Base-by-base conservation (phyloP, 2,329 filamentous ascomycete genomes). In the Dactylonectria estremocensis region DNA sequence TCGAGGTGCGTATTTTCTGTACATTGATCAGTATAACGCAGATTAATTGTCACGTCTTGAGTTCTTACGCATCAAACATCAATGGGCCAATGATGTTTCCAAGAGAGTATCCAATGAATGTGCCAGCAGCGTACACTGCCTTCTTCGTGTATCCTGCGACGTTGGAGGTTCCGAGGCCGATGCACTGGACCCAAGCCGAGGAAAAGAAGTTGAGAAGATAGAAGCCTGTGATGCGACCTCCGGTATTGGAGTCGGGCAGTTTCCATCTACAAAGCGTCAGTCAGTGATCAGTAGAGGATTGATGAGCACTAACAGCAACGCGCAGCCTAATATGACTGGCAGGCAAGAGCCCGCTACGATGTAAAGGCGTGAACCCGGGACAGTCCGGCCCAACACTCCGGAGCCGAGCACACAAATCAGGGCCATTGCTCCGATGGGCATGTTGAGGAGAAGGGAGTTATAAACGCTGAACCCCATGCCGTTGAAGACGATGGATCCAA, bases 381-480 rank as follows among this genome's bases (percentile, higher is more conserved):
- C 60, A 5, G 64, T 70, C 33, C 72, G 54, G 8, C 76, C 77
- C 4, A 77, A 52, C 52, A 79, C 79, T 0, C 78, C 77, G 1
- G 76, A 78, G 3, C 76, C 71, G 8, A 80, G 70, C 31, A 79
- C 76, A 40, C 71, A 74, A 18, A 78, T 64, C 14, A 78, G 75
- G 0, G 77, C 76, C 58, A 79, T 48, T 5, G 73, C 77, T 3
- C 78, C 77, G 18, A 78, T 78, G 10, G 78, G 78, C 10, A 79
- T 73, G 54, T 79, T 80, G 18, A 80, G 69, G 1, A 79, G 69
- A n/a, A 81, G 75, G 9, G 79, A 77, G 37, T 77, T 67, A 45
- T 79, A 76, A 35, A 71, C 71, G 16, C 74, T 74, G 58, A 81
- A 81, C 1, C 79, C 79, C 74, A 82, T 80, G 24, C 74, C 74